Evolutionary conservation across 169 alveolate species (phyloP).

Genomic region (Cryptosporidium baileyi): DNA sequence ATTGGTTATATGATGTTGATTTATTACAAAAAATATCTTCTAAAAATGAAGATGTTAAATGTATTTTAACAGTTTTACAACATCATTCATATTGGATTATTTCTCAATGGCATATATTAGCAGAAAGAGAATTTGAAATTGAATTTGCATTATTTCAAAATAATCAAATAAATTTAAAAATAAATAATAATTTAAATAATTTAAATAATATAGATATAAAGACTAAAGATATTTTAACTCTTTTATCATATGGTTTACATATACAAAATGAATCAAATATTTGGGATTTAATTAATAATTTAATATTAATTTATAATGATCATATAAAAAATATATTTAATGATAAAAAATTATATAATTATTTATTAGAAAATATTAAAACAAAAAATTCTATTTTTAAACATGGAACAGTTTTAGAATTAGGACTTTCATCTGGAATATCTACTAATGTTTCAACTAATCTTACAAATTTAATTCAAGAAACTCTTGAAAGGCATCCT

Average conservation of each 20-base stretch:
- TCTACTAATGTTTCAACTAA: neutral
- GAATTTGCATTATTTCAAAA: constrained; percentile 64
- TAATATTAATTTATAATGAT: neutral
- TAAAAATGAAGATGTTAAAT: constrained; percentile 25
- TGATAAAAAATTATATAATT: too few species aligned
- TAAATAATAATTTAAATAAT: neutral
- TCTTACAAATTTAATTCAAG: neutral
- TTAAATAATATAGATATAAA: neutral
- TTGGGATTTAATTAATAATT: constrained; percentile 25
- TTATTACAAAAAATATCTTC: constrained; percentile 16
- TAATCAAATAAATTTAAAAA: neutral
- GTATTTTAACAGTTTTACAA: constrained; percentile 57
- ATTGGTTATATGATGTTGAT: constrained; percentile 47
- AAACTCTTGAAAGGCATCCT: constrained; percentile 49
- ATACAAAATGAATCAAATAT: constrained; percentile 24
- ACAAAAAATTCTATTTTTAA: neutral
- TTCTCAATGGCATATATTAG: constrained; percentile 63
- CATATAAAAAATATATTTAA: neutral
- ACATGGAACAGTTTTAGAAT: constrained; percentile 5
- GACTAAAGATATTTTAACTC: constrained; percentile 12
- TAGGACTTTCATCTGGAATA: neutral
- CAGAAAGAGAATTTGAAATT: constrained; percentile 59
- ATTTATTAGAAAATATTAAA: too few species aligned
- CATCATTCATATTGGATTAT: constrained; percentile 57
- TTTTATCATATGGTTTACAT: constrained; percentile 39